Conservation (phyloP, 2,329 filamentous ascomycete genomes). For the Trichophyton schoenleinii region DNA sequence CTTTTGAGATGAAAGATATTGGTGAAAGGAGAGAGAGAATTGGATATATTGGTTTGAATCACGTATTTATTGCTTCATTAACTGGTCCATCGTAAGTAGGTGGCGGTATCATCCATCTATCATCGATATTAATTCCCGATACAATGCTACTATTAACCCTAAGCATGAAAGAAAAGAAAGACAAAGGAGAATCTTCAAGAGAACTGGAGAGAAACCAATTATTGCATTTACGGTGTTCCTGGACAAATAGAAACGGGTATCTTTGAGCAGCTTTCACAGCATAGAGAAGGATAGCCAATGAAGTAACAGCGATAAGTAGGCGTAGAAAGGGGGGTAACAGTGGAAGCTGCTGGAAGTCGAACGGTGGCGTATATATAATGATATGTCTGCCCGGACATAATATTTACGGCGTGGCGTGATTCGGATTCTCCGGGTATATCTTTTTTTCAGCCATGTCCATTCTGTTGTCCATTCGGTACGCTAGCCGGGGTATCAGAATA, state of each 20-base stretch:
- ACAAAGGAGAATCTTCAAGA: not conserved
- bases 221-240: not conserved
- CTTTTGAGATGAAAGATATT: not conserved
- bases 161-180: not conserved
- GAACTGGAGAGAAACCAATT: not conserved
- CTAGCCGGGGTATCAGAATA: conserved; percentile 17
- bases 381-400: not conserved
- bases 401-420: not conserved
- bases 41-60: not conserved
- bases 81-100: not conserved
- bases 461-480: conserved; percentile 3
- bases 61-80: not conserved
- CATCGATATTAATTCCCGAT: not conserved
- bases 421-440: not conserved
- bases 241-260: not conserved
- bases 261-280: not conserved
- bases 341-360: not conserved
- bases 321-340: not conserved
- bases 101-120: not conserved
- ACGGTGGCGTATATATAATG: not conserved
- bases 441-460: not conserved
- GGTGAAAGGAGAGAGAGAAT: no score
- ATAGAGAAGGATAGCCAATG: not conserved
- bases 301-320: not conserved
- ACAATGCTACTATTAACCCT: not conserved